Conservation (phyloP, 371 early-diverging fungal genomes). For the Choanephora cucurbitarum region DNA sequence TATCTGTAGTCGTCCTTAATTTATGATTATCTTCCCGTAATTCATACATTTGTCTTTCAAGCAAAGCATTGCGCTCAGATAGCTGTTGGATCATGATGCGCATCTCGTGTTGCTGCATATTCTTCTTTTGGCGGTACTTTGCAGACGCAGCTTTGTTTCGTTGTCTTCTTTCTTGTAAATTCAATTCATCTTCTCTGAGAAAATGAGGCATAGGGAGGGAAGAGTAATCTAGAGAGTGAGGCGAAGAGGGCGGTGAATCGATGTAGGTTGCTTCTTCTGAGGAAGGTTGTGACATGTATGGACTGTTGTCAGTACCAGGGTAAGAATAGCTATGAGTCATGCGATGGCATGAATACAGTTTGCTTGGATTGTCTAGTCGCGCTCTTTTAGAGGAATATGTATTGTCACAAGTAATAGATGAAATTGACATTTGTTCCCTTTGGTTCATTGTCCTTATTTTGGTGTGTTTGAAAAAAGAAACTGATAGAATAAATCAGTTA, state of each 20-base stretch:
- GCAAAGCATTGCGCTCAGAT: slow-evolving; percentile 53
- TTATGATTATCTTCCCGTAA: slow-evolving; percentile 49
- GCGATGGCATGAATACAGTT: neutral
- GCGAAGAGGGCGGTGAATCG: slow-evolving; percentile 8
- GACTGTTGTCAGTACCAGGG: neutral
- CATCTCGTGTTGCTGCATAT: slow-evolving; percentile 62
- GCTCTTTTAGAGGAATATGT: neutral
- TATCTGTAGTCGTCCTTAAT: slow-evolving; percentile 51
- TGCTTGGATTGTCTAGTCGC: neutral
- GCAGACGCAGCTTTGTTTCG: slow-evolving; percentile 68
- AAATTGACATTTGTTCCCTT: slow-evolving; percentile 24
- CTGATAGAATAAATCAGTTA: neutral
- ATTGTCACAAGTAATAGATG: slow-evolving; percentile 20
- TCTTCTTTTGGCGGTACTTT: slow-evolving; percentile 67
- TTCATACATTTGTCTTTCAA: slow-evolving; percentile 53
- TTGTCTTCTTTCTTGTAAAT: slow-evolving; percentile 51
- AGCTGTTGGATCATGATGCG: slow-evolving; percentile 41
- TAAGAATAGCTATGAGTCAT: neutral
- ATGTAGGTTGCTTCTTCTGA: neutral
- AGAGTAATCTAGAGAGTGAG: slow-evolving; percentile 3
- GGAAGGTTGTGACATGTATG: neutral
- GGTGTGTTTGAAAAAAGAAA: no score
- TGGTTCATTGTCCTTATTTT: neutral
- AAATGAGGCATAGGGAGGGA: slow-evolving; percentile 1
- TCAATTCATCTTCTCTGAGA: slow-evolving; percentile 5